Evolutionary conservation across 768 basidiomycete species (phyloP).

Genomic region (Leccinum olivaceopallidum): DNA sequence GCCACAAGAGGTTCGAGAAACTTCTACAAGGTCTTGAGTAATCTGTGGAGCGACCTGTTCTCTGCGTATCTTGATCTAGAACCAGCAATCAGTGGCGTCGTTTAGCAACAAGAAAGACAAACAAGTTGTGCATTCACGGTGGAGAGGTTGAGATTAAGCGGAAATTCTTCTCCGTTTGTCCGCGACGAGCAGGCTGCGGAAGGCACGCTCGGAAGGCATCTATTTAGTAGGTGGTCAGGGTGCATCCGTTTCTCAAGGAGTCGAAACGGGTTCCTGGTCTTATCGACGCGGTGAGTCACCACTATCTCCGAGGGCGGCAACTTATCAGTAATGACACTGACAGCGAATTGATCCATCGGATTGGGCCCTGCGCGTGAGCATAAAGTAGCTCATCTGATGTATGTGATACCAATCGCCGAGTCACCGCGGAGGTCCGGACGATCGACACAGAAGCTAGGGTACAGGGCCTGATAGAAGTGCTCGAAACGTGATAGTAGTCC

Average conservation of each 20-base stretch:
- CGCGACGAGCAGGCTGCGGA: background rate
- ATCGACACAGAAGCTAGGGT: background rate
- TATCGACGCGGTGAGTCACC: background rate
- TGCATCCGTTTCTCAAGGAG: background rate
- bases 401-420: background rate
- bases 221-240: background rate
- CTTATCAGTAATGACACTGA: background rate
- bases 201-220: background rate
- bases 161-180: background rate
- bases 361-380: background rate
- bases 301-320: background rate
- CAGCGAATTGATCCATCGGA: background rate
- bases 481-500: background rate
- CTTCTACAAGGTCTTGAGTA: conserved; percentile 91
- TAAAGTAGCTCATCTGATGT: background rate
- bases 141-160: background rate
- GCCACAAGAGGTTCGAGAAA: conserved; percentile 91
- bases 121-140: background rate
- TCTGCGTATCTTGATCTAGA: conserved; percentile 75
- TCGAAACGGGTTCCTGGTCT: background rate
- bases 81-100: conserved; percentile 14
- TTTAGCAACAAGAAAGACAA: background rate
- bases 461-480: background rate
- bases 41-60: conserved; percentile 92
- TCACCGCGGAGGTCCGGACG: background rate